phyloP scores from a whole-genome alignment of 2,329 filamentous ascomycete genomes.

The Talaromyces sp. region DNA sequence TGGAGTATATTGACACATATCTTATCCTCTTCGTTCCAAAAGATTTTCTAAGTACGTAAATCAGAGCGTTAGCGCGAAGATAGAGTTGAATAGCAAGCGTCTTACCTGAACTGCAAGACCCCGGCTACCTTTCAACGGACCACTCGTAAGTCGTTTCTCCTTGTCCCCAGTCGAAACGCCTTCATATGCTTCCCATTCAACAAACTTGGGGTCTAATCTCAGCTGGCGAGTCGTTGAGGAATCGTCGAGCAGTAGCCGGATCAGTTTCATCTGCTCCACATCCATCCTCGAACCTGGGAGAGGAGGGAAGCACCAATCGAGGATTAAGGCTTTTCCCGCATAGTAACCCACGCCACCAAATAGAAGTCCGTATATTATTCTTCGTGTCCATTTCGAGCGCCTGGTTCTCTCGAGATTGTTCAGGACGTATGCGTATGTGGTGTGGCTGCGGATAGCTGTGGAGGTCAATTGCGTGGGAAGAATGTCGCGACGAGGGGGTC shows the following conservation, averaged over 20 bases:
- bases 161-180: slow-evolving; percentile 34
- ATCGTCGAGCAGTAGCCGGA: slow-evolving; percentile 30
- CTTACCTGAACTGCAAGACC: slow-evolving; percentile 39
- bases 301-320: slow-evolving; percentile 22
- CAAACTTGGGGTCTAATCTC: slow-evolving; percentile 35
- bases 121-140: slow-evolving; percentile 36
- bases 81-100: neutral
- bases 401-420: slow-evolving; percentile 6
- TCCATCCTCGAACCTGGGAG: slow-evolving; percentile 35
- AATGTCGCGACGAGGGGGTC: neutral
- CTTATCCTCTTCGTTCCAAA: slow-evolving; percentile 56
- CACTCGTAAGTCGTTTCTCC: slow-evolving; percentile 33
- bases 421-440: slow-evolving; percentile 15
- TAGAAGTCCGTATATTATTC: slow-evolving; percentile 29
- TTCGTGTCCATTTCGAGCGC: slow-evolving; percentile 31
- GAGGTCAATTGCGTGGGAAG: slow-evolving; percentile 4
- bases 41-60: slow-evolving; percentile 52
- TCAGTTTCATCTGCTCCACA: slow-evolving; percentile 22
- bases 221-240: slow-evolving; percentile 36
- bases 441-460: neutral
- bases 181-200: slow-evolving; percentile 36
- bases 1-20: slow-evolving; percentile 61
- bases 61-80: neutral
- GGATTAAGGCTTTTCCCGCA: slow-evolving; percentile 23
- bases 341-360: slow-evolving; percentile 32